Evolutionary conservation across 768 basidiomycete genomes (phyloP), one percentile per base, ranked within the genome.

Genomic region (Mycena amicta): DNA sequence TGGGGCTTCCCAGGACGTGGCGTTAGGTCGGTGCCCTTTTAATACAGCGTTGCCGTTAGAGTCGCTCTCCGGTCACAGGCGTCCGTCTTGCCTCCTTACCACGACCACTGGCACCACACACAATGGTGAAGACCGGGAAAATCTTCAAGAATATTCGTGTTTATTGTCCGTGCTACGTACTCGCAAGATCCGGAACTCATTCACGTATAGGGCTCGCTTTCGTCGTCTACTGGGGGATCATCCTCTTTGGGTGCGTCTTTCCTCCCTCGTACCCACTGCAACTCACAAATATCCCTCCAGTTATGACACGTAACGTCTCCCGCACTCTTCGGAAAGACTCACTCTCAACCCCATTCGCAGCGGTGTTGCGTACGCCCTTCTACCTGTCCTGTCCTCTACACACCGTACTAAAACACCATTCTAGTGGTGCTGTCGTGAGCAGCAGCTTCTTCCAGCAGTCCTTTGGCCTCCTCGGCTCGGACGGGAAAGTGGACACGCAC

Each of bases 211-310:
- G 86, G 82, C 72, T 90, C 64, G 89, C 88, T 1, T 87, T 90
- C 67, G 74, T 88, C 58, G 85, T 79, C 0, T 91, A 90, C 71
- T 89, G 86, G 86, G 90, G 90, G 1, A 90, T 90, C 59, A 74
- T 92, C n/a, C 76, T 92, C 18, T 93, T 93, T 67, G 91, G 91
- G 62, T 56, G 2, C 53, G 30, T 43, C 3, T 25, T 49, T 22
- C 12, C 26, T 49, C n/a, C 13, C 6, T 57, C 5, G 45, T 11
- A 6, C 6, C 5, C 18, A 20, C 27, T 18, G 1, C 20, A n/a
- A 23, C 55, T 59, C 20, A 59, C 25, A 52, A 49, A n/a, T 55
- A 33, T 16, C 49, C 2, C n/a, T n/a, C n/a, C 31, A 63, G 62
- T 65, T 92, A 91, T 65, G 89, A 90, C 69, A 85, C 86, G 83